Conservation (phyloP, 208 protist species). For the Leishmania lainsoni region DNA sequence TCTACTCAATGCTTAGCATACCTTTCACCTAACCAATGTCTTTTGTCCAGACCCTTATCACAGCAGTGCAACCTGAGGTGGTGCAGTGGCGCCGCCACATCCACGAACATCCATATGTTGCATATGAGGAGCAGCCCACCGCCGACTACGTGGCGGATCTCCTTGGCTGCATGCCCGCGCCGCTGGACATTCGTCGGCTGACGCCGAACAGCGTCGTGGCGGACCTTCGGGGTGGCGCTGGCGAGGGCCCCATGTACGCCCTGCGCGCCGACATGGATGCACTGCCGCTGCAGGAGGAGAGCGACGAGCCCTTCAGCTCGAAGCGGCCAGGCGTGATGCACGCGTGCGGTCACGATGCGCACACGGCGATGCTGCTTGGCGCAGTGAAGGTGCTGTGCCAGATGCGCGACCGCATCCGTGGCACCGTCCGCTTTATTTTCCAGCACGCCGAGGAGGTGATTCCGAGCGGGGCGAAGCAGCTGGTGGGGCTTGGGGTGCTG, state of each 20-base stretch:
- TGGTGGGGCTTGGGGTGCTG: conserved; percentile 53
- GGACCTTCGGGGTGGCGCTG: conserved; percentile 54
- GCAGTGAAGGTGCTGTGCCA: conserved; percentile 63
- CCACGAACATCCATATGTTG: conserved; percentile 63
- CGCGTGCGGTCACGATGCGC: conserved; percentile 73
- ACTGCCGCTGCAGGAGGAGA: conserved; percentile 68
- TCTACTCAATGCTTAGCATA: neutral
- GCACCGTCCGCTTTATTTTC: conserved; percentile 81
- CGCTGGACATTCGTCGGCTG: conserved; percentile 48
- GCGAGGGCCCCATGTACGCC: conserved; percentile 55
- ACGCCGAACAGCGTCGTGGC: conserved; percentile 57
- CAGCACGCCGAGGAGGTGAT: conserved; percentile 79
- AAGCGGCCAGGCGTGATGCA: conserved; percentile 65
- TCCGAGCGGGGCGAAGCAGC: conserved; percentile 62
- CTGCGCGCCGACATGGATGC: conserved; percentile 79
- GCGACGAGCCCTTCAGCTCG: conserved; percentile 59
- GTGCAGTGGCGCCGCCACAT: conserved; percentile 82
- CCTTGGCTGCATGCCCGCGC: conserved; percentile 47
- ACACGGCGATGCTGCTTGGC: conserved; percentile 73
- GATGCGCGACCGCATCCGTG: conserved; percentile 49
- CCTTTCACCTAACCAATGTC: conserved; percentile 24
- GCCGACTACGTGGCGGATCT: conserved; percentile 68
- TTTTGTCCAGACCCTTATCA: conserved; percentile 29
- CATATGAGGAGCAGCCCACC: conserved; percentile 68
- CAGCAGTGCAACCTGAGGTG: neutral